Evolutionary conservation across 257 asterid genomes (phyloP), one percentile per base, ranked within the genome.

Genomic region (Verbena officinalis): DNA sequence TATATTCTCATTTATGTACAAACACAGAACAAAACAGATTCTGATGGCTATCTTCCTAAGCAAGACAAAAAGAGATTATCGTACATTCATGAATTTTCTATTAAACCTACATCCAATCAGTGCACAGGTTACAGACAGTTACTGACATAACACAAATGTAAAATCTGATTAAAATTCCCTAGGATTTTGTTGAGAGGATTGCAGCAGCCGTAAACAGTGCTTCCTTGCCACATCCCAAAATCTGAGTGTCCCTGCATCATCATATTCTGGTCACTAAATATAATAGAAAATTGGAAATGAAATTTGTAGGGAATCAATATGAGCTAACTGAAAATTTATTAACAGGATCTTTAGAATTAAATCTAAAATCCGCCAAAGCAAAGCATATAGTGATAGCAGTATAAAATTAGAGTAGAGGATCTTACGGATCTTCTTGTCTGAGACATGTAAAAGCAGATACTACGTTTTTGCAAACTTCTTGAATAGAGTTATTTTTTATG

Each of bases 171-270:
- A 27, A 10, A 4, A 27, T 14, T 40, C 53, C 72, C 73, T 78
- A 76, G 1, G 85, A 56, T 60, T 54, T 81, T 20, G 75, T 59
- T 12, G 88, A 77, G 71, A 86, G 77, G 65, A 89, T 78, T 36
- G 85, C 75, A 44, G 84, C 86, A 48, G 97, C 97, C n/a, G 88
- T 76, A 64, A 86, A 69, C 64, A 89, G 74, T 15, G 95, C 92
- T 72, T 89, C 88, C 81, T 76, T 89, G 74, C 85, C 77, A 6
- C 67, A 40, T 59, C 65, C 11, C 21, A 59, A 50, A 46, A 84
- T 71, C 64, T 72, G 85, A 6, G 72, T 59, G 23, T 40, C 15
- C 95, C 97, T 92, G 87, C 80, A 75, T 20, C 73, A 62, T 34
- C n/a, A 45, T 38, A 40, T 21, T 14, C 62, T 10, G 11, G 57